These are phyloP conservation scores for Nyctanthes arbortristis DNA, from an alignment of 257 asterid species.

Conservation along the genomic window DNA sequence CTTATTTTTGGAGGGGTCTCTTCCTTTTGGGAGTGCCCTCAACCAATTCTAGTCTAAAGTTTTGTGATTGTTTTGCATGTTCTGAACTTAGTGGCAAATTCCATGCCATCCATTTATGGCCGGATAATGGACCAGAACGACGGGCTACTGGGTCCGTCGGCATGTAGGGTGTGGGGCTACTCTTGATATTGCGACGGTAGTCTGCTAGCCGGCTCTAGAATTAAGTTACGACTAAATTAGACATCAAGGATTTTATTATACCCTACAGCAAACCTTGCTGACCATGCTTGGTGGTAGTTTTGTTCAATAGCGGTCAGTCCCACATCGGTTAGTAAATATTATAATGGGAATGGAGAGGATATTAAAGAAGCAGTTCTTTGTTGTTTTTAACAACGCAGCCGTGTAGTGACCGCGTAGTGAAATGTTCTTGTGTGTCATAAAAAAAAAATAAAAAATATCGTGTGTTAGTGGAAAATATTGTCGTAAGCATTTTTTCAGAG, in stretches of 20 bases:
- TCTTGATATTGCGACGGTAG: no score
- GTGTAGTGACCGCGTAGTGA: neutral
- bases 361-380: neutral
- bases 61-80: no score
- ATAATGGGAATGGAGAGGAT: no score
- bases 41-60: slow-evolving; percentile 7
- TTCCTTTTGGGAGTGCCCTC: neutral
- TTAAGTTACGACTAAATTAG: no score
- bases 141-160: no score
- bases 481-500: slow-evolving; percentile 24
- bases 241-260: no score
- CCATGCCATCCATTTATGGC: no score
- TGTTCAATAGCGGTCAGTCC: neutral
- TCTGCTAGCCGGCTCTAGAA: no score
- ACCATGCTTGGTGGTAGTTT: neutral
- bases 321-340: neutral
- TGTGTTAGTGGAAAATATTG: slow-evolving; percentile 22
- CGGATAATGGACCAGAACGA: no score
- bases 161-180: no score
- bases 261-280: no score
- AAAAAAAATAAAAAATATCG: slow-evolving; percentile 33
- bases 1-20: slow-evolving; percentile 23
- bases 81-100: no score
- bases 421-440: slow-evolving; percentile 20
- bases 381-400: neutral